Base-by-base conservation (phyloP, 495 filamentous ascomycete genomes). In the Tuber umbilicatum region DNA sequence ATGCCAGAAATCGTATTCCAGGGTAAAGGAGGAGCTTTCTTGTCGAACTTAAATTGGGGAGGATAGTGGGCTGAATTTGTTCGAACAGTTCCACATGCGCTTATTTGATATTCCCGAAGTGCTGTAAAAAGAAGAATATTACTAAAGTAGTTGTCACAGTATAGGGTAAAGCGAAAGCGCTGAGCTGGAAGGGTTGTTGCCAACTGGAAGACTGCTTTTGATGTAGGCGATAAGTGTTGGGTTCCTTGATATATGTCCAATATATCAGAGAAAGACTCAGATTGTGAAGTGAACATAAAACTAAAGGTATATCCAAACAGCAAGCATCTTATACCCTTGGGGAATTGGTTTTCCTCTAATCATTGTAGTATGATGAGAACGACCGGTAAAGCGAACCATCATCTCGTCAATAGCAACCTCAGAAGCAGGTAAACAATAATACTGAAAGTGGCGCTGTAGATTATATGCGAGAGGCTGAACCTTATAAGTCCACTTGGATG, bases 131-230 rank as follows among this genome's bases (percentile, higher is more conserved):
- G 39, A 0, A 45, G n/a, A n/a, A 76, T 68, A 68, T 75, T 73
- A 0, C 71, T 68, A 40, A 76, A 76, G 37, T 73, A 76, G 69
- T 76, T 76, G 37, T 76, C 71, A 35, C 71, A 76, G 27, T 73
- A 73, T 5, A 76, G 39, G 27, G 68, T 70, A 64, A 76, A 70
- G 35, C 31, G 67, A 64, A 55, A 40, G 7, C 1, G 27, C 5
- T n/a, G 67, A 39, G 50, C 31, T 0, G 47, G 43, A 21, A 74
- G 42, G 4, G 67, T 39, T 9, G 40, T 70, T 5, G 41, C 37
- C 0, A 70, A 37, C 38, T 73, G 45, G 31, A 43, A 76, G 1
- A 70, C 68, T 0, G 38, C 31, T 21, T 6, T 45, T 7, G 35
- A 73, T 2, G 69, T 55, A 5, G 67, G 40, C 2, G 45, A 68